A percentile compares a stretch with the other conserved stretches of the same genome.
Conservation (phyloP, 2,329 filamentous ascomycete species). For the Allantophomopsis cytisporea region DNA sequence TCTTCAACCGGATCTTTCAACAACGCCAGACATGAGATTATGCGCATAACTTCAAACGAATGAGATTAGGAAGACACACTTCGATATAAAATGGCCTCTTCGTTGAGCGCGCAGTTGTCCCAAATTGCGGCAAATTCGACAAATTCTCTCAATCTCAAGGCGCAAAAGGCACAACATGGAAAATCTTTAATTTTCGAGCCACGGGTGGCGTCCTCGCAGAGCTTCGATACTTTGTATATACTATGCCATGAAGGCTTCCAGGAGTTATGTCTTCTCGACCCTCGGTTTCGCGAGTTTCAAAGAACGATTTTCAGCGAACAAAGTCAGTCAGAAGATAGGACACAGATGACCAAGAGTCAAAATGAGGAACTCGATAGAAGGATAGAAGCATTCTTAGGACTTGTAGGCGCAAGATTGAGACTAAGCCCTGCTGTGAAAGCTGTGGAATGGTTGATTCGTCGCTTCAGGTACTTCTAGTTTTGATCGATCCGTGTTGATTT, state of each 20-base stretch:
- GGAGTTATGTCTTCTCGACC: constrained; percentile 79
- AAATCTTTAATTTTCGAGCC: constrained; percentile 92
- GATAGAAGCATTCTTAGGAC: constrained; percentile 69
- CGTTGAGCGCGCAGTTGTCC: constrained; percentile 87
- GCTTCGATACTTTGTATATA: constrained; percentile 76
- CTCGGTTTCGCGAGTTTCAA: constrained; percentile 61
- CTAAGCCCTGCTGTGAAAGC: constrained; percentile 82
- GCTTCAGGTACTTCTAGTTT: constrained; percentile 56
- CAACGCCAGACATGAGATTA: no score
- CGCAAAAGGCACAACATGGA: constrained; percentile 81
- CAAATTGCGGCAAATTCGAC: constrained; percentile 84
- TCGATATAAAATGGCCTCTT: constrained; percentile 52
- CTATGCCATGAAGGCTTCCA: constrained; percentile 83
- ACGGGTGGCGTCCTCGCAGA: constrained; percentile 72
- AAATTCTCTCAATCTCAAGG: constrained; percentile 81
- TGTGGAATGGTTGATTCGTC: constrained; percentile 85
- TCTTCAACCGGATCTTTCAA: no score
- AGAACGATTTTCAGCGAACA: constrained; percentile 83
- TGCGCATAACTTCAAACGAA: no score
- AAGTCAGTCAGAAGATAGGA: constrained; percentile 79
- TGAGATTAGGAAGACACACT: no score
- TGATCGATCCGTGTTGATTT: not conserved
- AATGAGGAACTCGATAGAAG: constrained; percentile 70
- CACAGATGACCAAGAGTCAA: constrained; percentile 67
- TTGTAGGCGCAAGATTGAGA: constrained; percentile 63